Evolutionary conservation across 169 alveolate species (phyloP), one percentile per base, ranked within the genome.

Genomic region (Amoebophrya sp.): DNA sequence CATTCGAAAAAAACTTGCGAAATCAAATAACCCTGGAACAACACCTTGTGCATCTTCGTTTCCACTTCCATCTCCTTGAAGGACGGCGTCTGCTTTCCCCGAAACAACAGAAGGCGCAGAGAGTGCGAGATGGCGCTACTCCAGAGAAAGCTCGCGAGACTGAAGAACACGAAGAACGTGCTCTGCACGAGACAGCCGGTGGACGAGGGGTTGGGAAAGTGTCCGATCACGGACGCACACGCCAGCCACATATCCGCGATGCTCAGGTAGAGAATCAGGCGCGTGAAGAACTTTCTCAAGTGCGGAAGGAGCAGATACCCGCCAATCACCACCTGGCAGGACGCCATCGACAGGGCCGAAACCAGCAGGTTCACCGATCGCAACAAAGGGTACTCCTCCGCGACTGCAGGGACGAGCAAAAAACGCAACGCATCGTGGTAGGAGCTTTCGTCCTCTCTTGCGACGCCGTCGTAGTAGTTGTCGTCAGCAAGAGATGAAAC

Each of bases 221-320:
- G 83, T 3, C 83, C 83, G 29, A 66, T 66, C 35, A 66, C 35
- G 29, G 7, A 2, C 35, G 83, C 83, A 7, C 35, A 7, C 83
- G 83, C 83, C 35, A 66, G 83, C 83, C 83, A 66, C 83, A 66
- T 66, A 25, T 66, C 83, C 35, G 83, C 83, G 35, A 66, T 66
- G 32, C 32, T 25, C 39, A 66, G 38, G 83, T 66, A 66, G 38
- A 66, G 35, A n/a, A 66, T 25, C 83, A 66, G 29, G 32, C 83
- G 83, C 83, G 83, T 66, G 83, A 66, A 66, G 83, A 66, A 66
- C 35, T 66, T 66, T 25, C 83, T 7, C 83, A 66, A 25, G 10
- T 66, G 35, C 83, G 12, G 83, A 25, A 66, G 18, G 10, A 25
- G 10, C 35, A 66, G 35, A 25, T 25, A 66, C 10, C 83, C 83